Evolutionary conservation across 2,329 filamentous ascomycete genomes (phyloP).

Genomic region (Plenodomus lindquistii): DNA sequence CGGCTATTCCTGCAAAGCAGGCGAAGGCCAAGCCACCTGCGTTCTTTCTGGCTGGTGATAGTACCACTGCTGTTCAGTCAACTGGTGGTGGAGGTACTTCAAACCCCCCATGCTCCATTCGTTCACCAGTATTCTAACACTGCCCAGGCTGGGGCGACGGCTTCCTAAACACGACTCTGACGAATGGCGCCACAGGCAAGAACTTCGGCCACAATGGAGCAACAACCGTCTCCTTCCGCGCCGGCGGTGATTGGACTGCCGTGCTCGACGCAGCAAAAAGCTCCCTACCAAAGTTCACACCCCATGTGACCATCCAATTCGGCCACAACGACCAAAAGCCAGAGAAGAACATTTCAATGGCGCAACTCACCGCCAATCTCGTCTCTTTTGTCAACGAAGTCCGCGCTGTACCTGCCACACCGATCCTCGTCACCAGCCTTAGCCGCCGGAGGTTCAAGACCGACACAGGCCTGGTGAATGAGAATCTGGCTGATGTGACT

Average conservation of each 20-base stretch:
- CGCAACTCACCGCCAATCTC: conserved; percentile 56
- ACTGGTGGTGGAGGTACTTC: conserved; percentile 20
- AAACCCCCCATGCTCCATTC: neutral
- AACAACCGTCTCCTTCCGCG: conserved; percentile 60
- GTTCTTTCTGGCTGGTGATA: conserved; percentile 44
- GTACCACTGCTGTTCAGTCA: conserved; percentile 38
- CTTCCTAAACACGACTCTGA: conserved; percentile 55
- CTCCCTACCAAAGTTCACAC: conserved; percentile 43
- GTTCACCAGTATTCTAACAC: neutral
- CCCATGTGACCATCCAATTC: conserved; percentile 62
- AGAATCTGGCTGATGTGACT: conserved; percentile 53
- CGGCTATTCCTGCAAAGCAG: conserved; percentile 1
- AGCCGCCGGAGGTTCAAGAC: conserved; percentile 54
- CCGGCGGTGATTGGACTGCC: conserved; percentile 56
- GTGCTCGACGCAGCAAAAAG: conserved; percentile 49
- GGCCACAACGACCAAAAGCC: conserved; percentile 64
- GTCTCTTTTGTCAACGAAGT: conserved; percentile 45
- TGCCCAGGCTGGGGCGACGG: conserved; percentile 59
- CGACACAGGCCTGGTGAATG: conserved; percentile 43
- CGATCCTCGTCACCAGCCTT: conserved; percentile 58
- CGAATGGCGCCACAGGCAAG: conserved; percentile 53
- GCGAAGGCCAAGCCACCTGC: conserved; percentile 17
- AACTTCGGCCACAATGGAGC: conserved; percentile 59
- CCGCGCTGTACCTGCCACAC: conserved; percentile 32
- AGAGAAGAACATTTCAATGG: conserved; percentile 50